phyloP scores from a whole-genome alignment of 331 rosid species.

The Quercus lobata region DNA sequence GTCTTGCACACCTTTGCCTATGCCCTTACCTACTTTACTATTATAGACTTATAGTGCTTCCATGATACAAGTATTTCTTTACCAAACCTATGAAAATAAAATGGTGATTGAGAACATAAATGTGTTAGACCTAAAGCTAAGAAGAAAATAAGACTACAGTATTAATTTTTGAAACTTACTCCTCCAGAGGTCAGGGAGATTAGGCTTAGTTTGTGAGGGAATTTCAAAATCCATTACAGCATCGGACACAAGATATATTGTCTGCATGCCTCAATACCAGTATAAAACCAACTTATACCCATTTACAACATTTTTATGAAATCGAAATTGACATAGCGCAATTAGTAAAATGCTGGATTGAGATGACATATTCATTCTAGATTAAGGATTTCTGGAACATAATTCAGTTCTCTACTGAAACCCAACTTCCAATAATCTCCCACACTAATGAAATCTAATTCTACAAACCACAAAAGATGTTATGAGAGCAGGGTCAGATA shows the following conservation, averaged over 20 bases:
- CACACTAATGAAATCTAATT: background rate
- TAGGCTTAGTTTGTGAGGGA: background rate
- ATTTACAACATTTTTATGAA: background rate
- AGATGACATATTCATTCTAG: background rate
- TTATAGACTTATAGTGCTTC: no score
- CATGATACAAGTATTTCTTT: no score
- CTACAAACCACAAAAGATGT: background rate
- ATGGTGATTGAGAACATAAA: no score
- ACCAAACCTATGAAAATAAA: no score
- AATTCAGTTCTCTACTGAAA: background rate
- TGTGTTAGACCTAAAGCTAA: no score
- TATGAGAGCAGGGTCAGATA: background rate
- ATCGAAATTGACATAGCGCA: background rate
- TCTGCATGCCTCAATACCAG: background rate
- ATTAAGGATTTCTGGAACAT: background rate
- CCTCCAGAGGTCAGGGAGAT: background rate
- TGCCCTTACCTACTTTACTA: no score
- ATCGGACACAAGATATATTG: background rate
- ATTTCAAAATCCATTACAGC: background rate
- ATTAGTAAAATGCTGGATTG: background rate
- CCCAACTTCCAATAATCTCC: background rate
- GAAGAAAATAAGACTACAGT: no score
- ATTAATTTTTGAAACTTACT: no score
- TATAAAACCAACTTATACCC: background rate
- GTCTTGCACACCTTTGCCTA: no score